Evolutionary conservation across 768 basidiomycete genomes (phyloP).

Genomic region (Hydnomerulius pinastri): DNA sequence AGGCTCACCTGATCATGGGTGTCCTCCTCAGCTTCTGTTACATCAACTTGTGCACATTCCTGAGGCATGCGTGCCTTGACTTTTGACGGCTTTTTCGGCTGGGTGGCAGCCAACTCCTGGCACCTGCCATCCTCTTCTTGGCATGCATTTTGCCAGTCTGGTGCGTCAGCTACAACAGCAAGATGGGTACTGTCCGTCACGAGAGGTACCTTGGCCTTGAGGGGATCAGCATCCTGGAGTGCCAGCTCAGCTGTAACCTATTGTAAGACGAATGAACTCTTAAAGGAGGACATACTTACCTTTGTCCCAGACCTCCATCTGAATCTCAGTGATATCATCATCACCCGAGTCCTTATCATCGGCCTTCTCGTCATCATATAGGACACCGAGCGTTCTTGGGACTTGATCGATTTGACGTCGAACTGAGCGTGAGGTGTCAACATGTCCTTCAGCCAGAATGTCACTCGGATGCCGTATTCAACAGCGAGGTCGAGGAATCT

Average conservation of each 20-base stretch:
- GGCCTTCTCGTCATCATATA: background rate
- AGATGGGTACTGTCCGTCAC: background rate
- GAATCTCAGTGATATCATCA: background rate
- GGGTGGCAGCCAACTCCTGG: background rate
- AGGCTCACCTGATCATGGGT: background rate
- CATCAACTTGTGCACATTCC: background rate
- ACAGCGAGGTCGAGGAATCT: background rate
- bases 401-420: background rate
- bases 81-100: background rate
- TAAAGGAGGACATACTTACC: background rate
- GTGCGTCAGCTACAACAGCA: background rate
- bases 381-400: background rate
- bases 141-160: background rate
- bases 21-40: background rate
- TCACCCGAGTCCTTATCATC: background rate
- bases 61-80: too few species aligned
- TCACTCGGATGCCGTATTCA: background rate
- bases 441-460: background rate
- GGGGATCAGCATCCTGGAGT: background rate
- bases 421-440: background rate
- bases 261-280: background rate
- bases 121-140: background rate
- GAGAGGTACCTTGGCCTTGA: background rate
- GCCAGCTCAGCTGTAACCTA: background rate
- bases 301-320: background rate